phyloP scores from a whole-genome alignment of 305 asterid species.

The Solanum hybrid region DNA sequence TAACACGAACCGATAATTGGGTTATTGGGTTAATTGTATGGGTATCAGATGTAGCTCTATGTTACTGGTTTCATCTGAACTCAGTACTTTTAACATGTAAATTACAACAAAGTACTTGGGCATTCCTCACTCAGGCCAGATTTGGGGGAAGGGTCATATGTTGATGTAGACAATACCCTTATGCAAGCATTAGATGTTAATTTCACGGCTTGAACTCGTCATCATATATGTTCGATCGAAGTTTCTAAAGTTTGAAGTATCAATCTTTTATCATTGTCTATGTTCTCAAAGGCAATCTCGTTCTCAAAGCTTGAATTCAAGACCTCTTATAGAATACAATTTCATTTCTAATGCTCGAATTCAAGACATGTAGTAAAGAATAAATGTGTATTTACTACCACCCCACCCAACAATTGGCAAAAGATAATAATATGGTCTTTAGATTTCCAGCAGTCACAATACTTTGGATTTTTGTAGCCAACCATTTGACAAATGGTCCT shows the following conservation, averaged over 20 bases:
- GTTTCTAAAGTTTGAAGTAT: neutral
- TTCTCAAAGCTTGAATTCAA: neutral
- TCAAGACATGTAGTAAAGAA: neutral
- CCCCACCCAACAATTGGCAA: neutral
- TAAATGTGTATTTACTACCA: neutral
- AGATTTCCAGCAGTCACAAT: constrained; percentile 5
- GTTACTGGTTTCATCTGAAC: neutral
- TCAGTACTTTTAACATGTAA: neutral
- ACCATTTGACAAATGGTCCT: neutral
- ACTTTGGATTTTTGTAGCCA: constrained; percentile 9
- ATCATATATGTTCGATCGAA: neutral
- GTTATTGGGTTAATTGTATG: neutral
- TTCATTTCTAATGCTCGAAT: neutral
- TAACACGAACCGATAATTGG: neutral
- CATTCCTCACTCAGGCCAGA: neutral
- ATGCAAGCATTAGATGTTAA: neutral
- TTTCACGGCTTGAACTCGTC: neutral
- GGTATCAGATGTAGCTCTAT: neutral
- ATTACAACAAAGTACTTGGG: neutral
- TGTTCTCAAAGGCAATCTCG: neutral
- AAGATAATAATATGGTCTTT: neutral
- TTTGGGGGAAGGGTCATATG: neutral
- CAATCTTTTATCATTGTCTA: neutral
- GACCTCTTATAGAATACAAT: neutral
- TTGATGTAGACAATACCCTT: neutral